A percentile compares a stretch with the other conserved stretches of the same genome.
Evolutionary conservation across 331 rosid species (phyloP).

Genomic region (Spiraea crenata): DNA sequence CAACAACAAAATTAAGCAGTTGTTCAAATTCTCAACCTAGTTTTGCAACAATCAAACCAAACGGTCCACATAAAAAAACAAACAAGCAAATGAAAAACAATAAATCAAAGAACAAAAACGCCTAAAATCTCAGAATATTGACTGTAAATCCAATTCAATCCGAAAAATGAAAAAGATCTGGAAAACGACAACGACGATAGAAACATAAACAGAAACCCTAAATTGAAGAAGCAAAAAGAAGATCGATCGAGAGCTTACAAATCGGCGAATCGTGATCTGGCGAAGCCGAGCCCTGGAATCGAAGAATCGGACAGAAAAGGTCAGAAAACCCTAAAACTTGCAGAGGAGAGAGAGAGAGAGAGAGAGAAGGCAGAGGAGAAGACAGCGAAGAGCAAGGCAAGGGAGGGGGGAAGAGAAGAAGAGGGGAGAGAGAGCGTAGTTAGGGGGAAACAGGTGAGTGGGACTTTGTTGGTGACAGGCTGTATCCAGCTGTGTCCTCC

Average conservation of each 20-base stretch:
- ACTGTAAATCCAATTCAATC: neutral
- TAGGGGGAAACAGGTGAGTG: conserved; percentile 83
- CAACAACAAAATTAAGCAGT: neutral
- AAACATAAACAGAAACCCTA: conserved; percentile 11
- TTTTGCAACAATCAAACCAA: neutral
- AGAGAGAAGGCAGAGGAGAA: neutral
- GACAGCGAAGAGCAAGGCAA: neutral
- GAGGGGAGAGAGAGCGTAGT: conserved; percentile 39
- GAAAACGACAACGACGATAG: neutral
- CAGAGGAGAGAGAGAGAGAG: conserved; percentile 4
- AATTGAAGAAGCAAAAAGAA: conserved; percentile 2
- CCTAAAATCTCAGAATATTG: neutral
- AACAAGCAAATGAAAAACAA: neutral
- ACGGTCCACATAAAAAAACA: neutral
- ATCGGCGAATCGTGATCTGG: conserved; percentile 61
- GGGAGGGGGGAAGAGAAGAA: neutral
- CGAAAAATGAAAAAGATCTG: neutral
- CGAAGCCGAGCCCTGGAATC: conserved; percentile 12
- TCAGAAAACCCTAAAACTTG: conserved; percentile 58
- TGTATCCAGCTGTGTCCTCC: conserved; percentile 96
- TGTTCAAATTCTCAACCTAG: neutral
- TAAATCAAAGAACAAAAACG: neutral
- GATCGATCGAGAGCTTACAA: conserved; percentile 50
- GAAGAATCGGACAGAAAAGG: conserved; percentile 22
- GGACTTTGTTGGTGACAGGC: conserved; percentile 99